Evolutionary conservation across 805 yeast species (phyloP), one percentile per base, ranked within the genome.

Genomic region (Komagataella mondaviorum): DNA sequence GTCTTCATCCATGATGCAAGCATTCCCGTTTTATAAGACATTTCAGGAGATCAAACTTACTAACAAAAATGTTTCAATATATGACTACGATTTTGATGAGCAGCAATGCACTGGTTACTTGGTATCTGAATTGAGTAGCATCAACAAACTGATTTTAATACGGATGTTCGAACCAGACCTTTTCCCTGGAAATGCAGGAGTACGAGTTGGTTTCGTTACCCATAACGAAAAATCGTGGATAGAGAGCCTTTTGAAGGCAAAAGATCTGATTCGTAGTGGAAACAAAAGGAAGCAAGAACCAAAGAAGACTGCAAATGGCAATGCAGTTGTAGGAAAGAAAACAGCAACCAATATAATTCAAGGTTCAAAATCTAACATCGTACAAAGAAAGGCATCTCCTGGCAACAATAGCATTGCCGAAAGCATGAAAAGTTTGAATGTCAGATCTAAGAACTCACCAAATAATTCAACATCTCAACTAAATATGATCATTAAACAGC

Each of bases 51-150:
- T 77, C 44, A 72, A 67, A 50, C 57, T 74, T 30, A 73, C 77
- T 0, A 78, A 76, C 57, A 66, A 69, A 47, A 70, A 77, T 56
- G 78, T 85, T 51, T 85, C 86, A 59, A 80, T 85, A 82, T 85
- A 85, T 61, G 91, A 85, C 63, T 84, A 82, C 63, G 91, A 85
- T 61, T 85, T 85, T 63, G 82, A 80, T 55, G 85, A 80, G 52
- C 68, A 65, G 17, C 70, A 71, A 6, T 70, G 71, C 22, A 74
- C 70, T 51, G 93, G 91, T 0, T 83, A 77, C 57, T 66, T 84
- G 48, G 81, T 83, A 10, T 60, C 85, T 24, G 90, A 85, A 58
- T 68, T 82, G 57, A 71, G 77, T 56, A 75, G 73, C 53, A 70
- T 73, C 51, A 80, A 79, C 47, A 77, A 76, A 53, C 69, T 85